These are phyloP conservation scores for Camellia sinensis DNA, from an alignment of 148 eudicot species.

Conservation along the genomic window DNA sequence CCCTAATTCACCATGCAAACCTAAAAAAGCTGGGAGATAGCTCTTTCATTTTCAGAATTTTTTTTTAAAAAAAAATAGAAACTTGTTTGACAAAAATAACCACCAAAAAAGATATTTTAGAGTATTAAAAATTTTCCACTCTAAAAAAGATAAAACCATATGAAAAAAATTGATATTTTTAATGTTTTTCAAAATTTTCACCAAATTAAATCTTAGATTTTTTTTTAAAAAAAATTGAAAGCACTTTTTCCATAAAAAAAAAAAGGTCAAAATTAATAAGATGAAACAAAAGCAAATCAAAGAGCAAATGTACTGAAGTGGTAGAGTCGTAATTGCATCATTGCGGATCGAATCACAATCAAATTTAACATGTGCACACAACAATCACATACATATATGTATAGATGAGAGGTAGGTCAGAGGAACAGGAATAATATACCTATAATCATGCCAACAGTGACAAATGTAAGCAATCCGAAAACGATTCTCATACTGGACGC, in stretches of 20 bases:
- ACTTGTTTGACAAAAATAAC: too few species aligned
- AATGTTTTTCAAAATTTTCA: too few species aligned
- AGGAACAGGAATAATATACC: conserved; percentile 31
- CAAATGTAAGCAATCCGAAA: conserved; percentile 66
- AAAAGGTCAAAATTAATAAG: too few species aligned
- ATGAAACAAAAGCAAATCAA: neutral
- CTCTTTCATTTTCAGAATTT: too few species aligned
- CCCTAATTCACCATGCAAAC: too few species aligned
- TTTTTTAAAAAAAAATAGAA: too few species aligned
- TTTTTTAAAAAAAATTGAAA: neutral
- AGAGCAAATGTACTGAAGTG: neutral
- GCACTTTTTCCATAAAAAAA: neutral
- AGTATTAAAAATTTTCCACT: too few species aligned
- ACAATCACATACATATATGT: neutral
- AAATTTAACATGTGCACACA: neutral
- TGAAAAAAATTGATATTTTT: too few species aligned
- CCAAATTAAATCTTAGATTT: too few species aligned
- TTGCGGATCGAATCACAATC: neutral
- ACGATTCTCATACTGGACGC: conserved; percentile 52
- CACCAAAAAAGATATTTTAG: too few species aligned
- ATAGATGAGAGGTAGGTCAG: neutral
- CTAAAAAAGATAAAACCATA: too few species aligned
- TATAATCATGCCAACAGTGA: conserved; percentile 70
- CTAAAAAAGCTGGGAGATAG: too few species aligned
- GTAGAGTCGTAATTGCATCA: neutral